Percentiles rank a stretch among this genome's conserved stretches.
phyloP scores from a whole-genome alignment of 768 basidiomycete genomes.

The Podaxis sp. region DNA sequence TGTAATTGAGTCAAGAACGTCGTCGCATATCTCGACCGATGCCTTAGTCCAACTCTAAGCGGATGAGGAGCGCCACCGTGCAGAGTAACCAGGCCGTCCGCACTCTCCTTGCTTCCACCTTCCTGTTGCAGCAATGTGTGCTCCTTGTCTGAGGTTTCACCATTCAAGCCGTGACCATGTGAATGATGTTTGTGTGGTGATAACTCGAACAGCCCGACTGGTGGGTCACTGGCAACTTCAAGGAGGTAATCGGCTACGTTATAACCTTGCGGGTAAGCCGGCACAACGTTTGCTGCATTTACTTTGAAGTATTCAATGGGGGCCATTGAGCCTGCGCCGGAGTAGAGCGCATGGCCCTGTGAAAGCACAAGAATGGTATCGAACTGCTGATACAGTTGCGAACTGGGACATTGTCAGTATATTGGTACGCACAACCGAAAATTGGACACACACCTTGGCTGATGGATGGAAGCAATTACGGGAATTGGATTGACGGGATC shows the following conservation, averaged over 20 bases:
- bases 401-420: slow-evolving; percentile 39
- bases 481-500: slow-evolving; percentile 69
- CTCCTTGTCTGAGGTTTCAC: slow-evolving; percentile 1
- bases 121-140: background rate
- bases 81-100: slow-evolving; percentile 15
- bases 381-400: slow-evolving; percentile 83
- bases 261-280: slow-evolving; percentile 73
- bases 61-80: slow-evolving; percentile 4
- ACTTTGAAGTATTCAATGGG: slow-evolving; percentile 68
- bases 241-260: slow-evolving; percentile 93
- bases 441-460: slow-evolving; percentile 59
- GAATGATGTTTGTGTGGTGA: background rate
- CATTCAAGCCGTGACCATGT: background rate
- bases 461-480: slow-evolving; percentile 86
- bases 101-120: background rate
- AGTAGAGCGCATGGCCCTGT: slow-evolving; percentile 76
- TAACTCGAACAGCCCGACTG: slow-evolving; percentile 43
- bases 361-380: slow-evolving; percentile 79
- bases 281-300: slow-evolving; percentile 37
- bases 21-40: slow-evolving; percentile 50
- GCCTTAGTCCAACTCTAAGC: slow-evolving; percentile 7
- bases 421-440: background rate
- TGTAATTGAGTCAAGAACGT: slow-evolving; percentile 91
- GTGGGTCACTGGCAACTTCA: slow-evolving; percentile 77
- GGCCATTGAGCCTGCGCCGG: slow-evolving; percentile 69